Evolutionary conservation across 2,329 filamentous ascomycete genomes (phyloP).

Genomic region (Colletotrichum sp.): DNA sequence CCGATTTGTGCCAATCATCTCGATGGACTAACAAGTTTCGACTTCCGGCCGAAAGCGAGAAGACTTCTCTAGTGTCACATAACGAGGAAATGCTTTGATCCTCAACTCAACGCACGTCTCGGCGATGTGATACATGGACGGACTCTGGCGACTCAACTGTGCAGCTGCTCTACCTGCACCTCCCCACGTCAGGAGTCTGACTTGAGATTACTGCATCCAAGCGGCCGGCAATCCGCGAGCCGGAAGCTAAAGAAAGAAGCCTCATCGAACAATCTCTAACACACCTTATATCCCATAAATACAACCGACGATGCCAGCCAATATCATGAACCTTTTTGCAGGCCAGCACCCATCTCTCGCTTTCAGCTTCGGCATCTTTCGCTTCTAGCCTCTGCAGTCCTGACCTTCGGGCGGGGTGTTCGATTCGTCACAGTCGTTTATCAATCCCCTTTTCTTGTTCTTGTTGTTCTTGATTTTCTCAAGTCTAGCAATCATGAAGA

Average conservation of each 20-base stretch:
- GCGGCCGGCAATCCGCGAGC: constrained; percentile 17
- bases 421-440: constrained; percentile 10
- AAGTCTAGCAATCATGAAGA: constrained; percentile 8
- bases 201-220: constrained; percentile 12
- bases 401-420: constrained; percentile 8
- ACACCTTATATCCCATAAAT: not conserved
- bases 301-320: not conserved
- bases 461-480: not conserved
- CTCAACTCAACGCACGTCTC: constrained; percentile 17
- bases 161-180: not conserved
- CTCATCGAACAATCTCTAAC: constrained; percentile 6
- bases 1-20: not conserved
- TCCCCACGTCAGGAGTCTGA: not conserved
- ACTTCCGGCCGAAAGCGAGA: not conserved
- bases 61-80: not conserved
- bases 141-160: constrained; percentile 7
- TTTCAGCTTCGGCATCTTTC: constrained; percentile 8
- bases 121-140: constrained; percentile 19
- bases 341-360: constrained; percentile 7
- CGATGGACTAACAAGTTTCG: not conserved
- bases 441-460: not conserved
- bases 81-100: constrained; percentile 10
- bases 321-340: not conserved
- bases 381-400: constrained; percentile 1
- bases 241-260: constrained; percentile 21